phyloP scores from a whole-genome alignment of 2,329 filamentous ascomycete species.

The Ceratocystis albifundus region DNA sequence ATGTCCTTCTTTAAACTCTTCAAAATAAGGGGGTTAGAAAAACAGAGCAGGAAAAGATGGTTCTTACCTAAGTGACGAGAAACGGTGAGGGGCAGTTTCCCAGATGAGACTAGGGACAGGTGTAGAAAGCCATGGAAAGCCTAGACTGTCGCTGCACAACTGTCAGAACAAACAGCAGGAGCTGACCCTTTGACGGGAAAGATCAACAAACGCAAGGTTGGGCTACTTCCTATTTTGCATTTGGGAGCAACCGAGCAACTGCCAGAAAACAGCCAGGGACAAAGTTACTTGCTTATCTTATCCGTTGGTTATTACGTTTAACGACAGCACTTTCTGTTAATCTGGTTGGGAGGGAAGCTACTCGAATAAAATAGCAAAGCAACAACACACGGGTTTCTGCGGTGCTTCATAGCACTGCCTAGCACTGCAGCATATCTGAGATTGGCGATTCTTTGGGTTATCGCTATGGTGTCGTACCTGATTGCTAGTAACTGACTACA shows the following conservation, averaged over 20 bases:
- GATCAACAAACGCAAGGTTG: conserved; percentile 9
- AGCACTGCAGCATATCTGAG: too few species aligned
- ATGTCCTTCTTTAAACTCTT: not conserved
- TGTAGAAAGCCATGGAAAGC: not conserved
- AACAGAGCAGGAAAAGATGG: not conserved
- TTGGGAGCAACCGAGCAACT: not conserved
- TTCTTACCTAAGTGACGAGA: not conserved
- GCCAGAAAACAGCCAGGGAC: conserved; percentile 4
- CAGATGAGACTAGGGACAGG: not conserved
- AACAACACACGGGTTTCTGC: not conserved
- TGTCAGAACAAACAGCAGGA: conserved; percentile 8
- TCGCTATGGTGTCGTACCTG: too few species aligned
- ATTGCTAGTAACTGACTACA: too few species aligned
- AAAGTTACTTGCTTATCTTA: not conserved
- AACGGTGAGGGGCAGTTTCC: not conserved
- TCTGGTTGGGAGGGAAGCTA: not conserved
- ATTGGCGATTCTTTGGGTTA: too few species aligned
- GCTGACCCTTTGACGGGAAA: not conserved
- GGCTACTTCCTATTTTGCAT: not conserved
- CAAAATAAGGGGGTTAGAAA: conserved; percentile 8
- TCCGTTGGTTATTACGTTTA: not conserved
- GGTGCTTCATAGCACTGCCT: too few species aligned
- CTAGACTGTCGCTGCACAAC: not conserved
- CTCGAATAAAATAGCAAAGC: not conserved
- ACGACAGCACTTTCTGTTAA: not conserved